Evolutionary conservation across 805 yeast genomes (phyloP).

Genomic region (Yarrowia deformans): DNA sequence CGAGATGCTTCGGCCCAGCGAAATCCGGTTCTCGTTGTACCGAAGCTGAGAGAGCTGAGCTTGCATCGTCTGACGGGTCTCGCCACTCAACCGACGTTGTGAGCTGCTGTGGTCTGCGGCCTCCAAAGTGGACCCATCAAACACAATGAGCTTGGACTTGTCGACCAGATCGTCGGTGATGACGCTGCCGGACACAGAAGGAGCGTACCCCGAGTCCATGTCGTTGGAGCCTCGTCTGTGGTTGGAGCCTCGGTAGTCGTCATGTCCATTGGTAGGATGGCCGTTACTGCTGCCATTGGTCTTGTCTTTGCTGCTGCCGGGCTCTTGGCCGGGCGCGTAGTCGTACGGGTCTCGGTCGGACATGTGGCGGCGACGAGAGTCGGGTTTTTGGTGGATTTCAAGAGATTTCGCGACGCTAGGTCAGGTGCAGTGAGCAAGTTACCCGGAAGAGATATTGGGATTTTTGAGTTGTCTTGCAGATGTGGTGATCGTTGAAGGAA

Average conservation of each 20-base stretch:
- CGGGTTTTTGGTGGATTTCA: too few species aligned
- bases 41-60: conserved; percentile 74
- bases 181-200: background rate
- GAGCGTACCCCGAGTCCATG: conserved; percentile 26
- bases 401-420: conserved; percentile 13
- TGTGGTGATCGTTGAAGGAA: background rate
- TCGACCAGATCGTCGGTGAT: conserved; percentile 45
- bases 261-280: too few species aligned
- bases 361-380: background rate
- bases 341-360: conserved; percentile 34
- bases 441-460: conserved; percentile 23
- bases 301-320: conserved; percentile 39
- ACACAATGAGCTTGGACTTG: conserved; percentile 41
- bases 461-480: background rate
- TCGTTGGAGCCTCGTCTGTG: background rate
- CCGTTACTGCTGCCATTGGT: background rate
- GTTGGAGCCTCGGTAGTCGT: background rate
- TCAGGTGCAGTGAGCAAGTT: conserved; percentile 6
- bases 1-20: conserved; percentile 59
- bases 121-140: conserved; percentile 45
- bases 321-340: conserved; percentile 40
- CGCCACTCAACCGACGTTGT: conserved; percentile 42
- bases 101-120: conserved; percentile 37
- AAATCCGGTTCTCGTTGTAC: conserved; percentile 74
- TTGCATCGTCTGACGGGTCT: conserved; percentile 52